Evolutionary conservation across 2,329 filamentous ascomycete genomes (phyloP).

Genomic region (Claviceps sp.): DNA sequence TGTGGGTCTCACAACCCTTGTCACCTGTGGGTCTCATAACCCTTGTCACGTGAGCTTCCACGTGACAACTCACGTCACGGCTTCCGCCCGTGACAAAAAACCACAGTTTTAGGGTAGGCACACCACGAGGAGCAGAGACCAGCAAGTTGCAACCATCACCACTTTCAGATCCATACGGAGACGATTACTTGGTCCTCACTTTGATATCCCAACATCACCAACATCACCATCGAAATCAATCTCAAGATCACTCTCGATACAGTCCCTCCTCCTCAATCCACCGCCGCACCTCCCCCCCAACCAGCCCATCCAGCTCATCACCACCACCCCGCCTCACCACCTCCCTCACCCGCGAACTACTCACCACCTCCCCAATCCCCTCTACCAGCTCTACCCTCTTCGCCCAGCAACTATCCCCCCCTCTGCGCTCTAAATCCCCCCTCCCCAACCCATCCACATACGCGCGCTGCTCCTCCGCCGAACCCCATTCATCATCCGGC

Average conservation of each 20-base stretch:
- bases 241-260: constrained; percentile 26
- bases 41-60: no score
- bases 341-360: constrained; percentile 50
- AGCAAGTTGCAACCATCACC: no score
- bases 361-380: constrained; percentile 29
- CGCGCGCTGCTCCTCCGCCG: constrained; percentile 23
- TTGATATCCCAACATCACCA: no score
- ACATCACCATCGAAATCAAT: background rate
- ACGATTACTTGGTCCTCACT: no score
- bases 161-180: no score
- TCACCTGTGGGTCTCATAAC: no score
- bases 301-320: constrained; percentile 35
- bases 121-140: no score
- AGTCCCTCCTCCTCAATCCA: constrained; percentile 45
- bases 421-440: constrained; percentile 35
- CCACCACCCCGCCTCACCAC: constrained; percentile 35
- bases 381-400: constrained; percentile 45
- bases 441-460: constrained; percentile 39
- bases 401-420: constrained; percentile 46
- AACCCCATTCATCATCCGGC: constrained; percentile 47
- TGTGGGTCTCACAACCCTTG: no score
- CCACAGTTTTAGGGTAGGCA: no score
- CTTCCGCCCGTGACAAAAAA: no score
- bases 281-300: constrained; percentile 39
- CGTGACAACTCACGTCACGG: no score